Base-by-base conservation (phyloP, 805 yeast species). In the Yueomyces sp. region DNA sequence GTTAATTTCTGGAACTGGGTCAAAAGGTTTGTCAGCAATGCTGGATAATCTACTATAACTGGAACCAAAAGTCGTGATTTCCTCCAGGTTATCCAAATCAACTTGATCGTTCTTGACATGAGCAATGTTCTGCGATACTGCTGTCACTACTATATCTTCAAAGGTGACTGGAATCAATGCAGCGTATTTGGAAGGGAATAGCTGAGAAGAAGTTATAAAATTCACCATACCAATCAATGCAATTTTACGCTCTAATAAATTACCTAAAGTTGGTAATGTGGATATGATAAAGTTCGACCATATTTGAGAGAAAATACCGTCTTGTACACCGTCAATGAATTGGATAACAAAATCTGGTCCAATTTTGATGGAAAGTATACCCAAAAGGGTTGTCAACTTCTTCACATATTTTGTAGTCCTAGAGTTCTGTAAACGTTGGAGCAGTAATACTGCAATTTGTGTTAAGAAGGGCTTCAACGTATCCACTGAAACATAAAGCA, bases 41-140 rank as follows among this genome's bases (percentile, higher is more conserved):
- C 83, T 73, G 1, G 73, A 76, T 46, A 92, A 68, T 55, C 74
- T 79, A 42, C 94, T 84, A 62, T 76, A 92, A 42, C 80, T 77
- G 0, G 96, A 81, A 2, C 97, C 97, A 63, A 88, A 92, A 2
- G 92, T 69, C 0, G 87, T 64, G 41, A 81, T 72, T 48, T 87
- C 95, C 42, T 82, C 87, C 31, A 73, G 53, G 50, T 80, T 81
- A 37, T 66, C 60, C 3, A 63, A 47, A 44, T 65, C 69, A 39
- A 67, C 48, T 41, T 62, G 67, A 37, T 69, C 66, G n/a, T 54
- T 52, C 26, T 60, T 67, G 37, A 61, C 46, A 39, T 62, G 61
- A 8, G 60, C 63, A 39, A 68, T 63, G 37, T 73, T 62, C 40
- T 65, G 65, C 4, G 66, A 61, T 5, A 62, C 49, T 4, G 62